Base-by-base conservation (phyloP, 306 rosid species). In the Vigna nakashimae region DNA sequence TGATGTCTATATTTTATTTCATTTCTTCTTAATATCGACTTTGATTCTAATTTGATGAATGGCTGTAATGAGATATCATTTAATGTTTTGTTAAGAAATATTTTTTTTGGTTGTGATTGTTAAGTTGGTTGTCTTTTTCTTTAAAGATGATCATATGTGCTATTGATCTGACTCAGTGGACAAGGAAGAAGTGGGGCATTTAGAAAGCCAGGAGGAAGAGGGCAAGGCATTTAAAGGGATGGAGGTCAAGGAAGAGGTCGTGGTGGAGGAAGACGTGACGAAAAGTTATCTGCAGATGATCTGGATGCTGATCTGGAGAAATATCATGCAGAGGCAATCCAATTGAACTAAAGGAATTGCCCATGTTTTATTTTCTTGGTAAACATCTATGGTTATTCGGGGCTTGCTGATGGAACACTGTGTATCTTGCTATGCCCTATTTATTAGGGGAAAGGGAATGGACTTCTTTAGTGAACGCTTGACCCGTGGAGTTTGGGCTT, bases 231-330 rank as follows among this genome's bases (percentile, higher is more conserved):
- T 48, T 63, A 24, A 60, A 64, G 85, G 56, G 84, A 85, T 94
- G 80, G 26, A 24, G 26, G 94, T 45, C 91, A 93, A 51, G 97
- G 99, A 42, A 82, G 87, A 30, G 88, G 83, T 36, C 73, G 76
- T 51, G 86, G 88, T 40, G 79, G 85, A 75, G 88, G 88, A 36
- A 36, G 42, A 22, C 90, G 86, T 72, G 94, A 80, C 6, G 97
- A 93, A 77, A 96, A 91, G 79, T 65, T 93, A 59, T 96, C 97
- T 43, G 97, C 98, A 13, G 98, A 91, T 60, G 99, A 91, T 73
- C 93, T 96, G 79, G 98, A 96, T 88, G 96, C 97, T 68, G 99
- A 96, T 46, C 81, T 96, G 90, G 96, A 92, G 87, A 96, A 93
- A 87, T 96, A 96, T 82, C 98, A 92, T 82, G 80, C 94, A 49